These are phyloP conservation scores for Leccinum ochraceum DNA, from an alignment of 768 basidiomycete genomes.

Conservation along the genomic window DNA sequence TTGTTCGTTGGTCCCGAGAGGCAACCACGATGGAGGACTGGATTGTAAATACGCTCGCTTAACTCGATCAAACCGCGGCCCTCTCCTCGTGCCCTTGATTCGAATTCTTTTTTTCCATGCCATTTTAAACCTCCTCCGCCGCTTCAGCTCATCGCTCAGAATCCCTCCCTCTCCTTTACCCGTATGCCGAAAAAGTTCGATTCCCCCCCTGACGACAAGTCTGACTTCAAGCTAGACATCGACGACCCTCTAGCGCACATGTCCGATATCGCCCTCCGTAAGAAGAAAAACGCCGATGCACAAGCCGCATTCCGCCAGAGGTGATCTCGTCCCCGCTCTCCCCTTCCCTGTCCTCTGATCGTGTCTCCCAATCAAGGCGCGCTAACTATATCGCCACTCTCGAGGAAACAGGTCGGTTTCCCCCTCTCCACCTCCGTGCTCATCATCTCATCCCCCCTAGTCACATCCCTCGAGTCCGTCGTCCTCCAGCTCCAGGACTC, in stretches of 20 bases:
- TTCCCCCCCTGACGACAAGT: slow-evolving; percentile 38
- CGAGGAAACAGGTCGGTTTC: slow-evolving; percentile 67
- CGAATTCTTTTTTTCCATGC: slow-evolving; percentile 65
- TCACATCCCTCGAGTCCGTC: slow-evolving; percentile 83
- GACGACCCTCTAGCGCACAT: slow-evolving; percentile 42
- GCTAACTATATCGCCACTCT: slow-evolving; percentile 87
- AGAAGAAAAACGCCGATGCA: slow-evolving; percentile 90
- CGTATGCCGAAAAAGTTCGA: slow-evolving; percentile 35
- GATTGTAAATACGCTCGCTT: slow-evolving; percentile 41
- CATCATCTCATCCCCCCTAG: slow-evolving; percentile 37
- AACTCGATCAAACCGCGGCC: slow-evolving; percentile 41
- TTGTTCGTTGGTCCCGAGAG: slow-evolving; percentile 9
- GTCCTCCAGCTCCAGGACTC: slow-evolving; percentile 84
- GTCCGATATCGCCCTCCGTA: slow-evolving; percentile 70
- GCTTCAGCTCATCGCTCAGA: slow-evolving; percentile 12
- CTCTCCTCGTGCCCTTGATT: slow-evolving; percentile 68
- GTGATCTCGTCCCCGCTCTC: slow-evolving; percentile 17
- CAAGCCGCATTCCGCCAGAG: slow-evolving; percentile 83
- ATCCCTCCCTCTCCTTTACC: slow-evolving; percentile 4
- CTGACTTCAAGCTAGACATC: slow-evolving; percentile 38
- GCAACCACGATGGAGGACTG: slow-evolving; percentile 31
- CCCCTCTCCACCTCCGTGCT: slow-evolving; percentile 8
- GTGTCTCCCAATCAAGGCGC: slow-evolving; percentile 38
- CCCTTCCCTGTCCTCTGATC: slow-evolving; percentile 23
- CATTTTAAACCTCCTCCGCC: slow-evolving; percentile 52